Evolutionary conservation across 352 stramenopile species (phyloP), one percentile per base, ranked within the genome.

Genomic region (Globisporangium paroecandrum): DNA sequence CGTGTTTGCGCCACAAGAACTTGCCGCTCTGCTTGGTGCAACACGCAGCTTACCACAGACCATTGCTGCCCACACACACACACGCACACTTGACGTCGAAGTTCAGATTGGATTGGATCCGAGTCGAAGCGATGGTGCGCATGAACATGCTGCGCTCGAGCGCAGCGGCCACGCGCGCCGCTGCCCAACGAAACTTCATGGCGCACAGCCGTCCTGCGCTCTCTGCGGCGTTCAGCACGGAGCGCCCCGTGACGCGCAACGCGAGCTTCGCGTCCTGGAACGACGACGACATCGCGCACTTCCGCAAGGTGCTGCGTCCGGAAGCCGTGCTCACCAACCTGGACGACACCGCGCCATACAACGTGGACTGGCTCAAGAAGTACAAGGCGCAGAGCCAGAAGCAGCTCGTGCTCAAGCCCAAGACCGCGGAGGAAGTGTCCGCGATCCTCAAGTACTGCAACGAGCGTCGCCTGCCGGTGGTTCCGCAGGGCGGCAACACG

Each of bases 401-500:
- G 60, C 74, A 88, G 58, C 83, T 97, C 65, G 92, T 97, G 66
- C 77, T 97, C n/a, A 87, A 88, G 36, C 93, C 93, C 47, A 83
- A 89, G 66, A 96, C 80, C 8, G 97, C 90, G 0, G 82, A 92
- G 49, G 77, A 98, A 63, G 88, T 98, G 38, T 89, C 87, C 1
- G 72, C 77, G 20, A 83, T 99, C 25, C 81, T 99, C 43, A 77
- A 83, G 68, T 97, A 99, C 77, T 99, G 97, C 77, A 86, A 98
- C 74, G 73, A 93, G 32, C 78, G 89, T 49, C 71, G 77, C 8
- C 75, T 99, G 34, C 73, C 91, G 0, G 85, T 99, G 10, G 95
- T 99, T 22, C 93, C 97, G 5, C 97, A 99, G 73, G 96, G 92
- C 63, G 97, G 97, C 56, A 99, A 99, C 77, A 99, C 97, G 25